These are phyloP conservation scores for Penicillium antarcticum DNA, from an alignment of 495 filamentous ascomycete species.

Conservation along the genomic window DNA sequence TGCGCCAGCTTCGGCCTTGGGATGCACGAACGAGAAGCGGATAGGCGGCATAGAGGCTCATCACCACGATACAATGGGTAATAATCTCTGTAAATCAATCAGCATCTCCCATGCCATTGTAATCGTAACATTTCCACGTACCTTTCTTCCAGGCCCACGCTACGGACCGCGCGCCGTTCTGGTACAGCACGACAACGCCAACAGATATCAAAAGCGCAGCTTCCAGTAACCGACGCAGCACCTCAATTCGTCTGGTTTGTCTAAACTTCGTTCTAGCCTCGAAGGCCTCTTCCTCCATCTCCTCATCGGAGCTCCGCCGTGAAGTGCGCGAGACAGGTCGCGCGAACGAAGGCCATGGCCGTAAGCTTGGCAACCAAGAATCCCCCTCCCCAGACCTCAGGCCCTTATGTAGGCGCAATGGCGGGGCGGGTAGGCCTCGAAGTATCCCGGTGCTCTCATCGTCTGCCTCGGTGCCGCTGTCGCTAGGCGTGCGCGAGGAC, in stretches of 20 bases:
- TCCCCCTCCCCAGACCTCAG: constrained; percentile 55
- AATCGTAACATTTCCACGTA: constrained; percentile 11
- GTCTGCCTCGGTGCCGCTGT: constrained; percentile 89
- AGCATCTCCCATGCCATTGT: not conserved
- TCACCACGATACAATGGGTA: constrained; percentile 36
- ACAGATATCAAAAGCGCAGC: constrained; percentile 42
- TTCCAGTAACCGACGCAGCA: constrained; percentile 45
- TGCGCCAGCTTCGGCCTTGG: constrained; percentile 22
- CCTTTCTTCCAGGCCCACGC: constrained; percentile 46
- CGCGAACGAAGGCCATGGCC: constrained; percentile 38
- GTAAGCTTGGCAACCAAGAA: constrained; percentile 32
- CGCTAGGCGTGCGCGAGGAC: constrained; percentile 61
- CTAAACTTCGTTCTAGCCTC: constrained; percentile 29
- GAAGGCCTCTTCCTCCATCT: constrained; percentile 23
- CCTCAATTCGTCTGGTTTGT: constrained; percentile 37
- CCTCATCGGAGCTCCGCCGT: constrained; percentile 40
- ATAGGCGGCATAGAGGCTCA: constrained; percentile 45
- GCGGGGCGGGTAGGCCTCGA: constrained; percentile 77
- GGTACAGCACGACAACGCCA: constrained; percentile 37
- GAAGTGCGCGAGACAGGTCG: constrained; percentile 30
- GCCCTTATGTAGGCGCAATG: constrained; percentile 68
- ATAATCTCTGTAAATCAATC: constrained; percentile 43
- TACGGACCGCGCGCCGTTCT: constrained; percentile 27
- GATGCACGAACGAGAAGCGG: constrained; percentile 35
- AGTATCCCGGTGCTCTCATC: constrained; percentile 73